Evolutionary conservation across 2,329 filamentous ascomycete genomes (phyloP), one percentile per base, ranked within the genome.

Genomic region (Hypoxylon sp.): DNA sequence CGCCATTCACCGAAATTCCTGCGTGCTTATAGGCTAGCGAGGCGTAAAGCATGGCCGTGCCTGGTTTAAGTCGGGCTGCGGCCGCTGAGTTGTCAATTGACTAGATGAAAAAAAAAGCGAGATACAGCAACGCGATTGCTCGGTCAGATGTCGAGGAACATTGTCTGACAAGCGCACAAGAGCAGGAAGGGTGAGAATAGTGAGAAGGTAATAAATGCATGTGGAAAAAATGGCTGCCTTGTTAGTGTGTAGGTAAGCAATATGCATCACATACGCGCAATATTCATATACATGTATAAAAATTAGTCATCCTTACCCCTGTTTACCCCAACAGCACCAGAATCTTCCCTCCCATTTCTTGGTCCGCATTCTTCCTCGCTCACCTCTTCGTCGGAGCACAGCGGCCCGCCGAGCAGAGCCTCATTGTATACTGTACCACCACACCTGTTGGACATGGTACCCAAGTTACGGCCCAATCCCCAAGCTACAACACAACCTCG

Each of bases 71-170:
- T 42, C 29, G 31, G 27, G 15, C 33, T 31, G 37, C n/a, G 24
- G n/a, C 38, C 31, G 48, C 13, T 38, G 49, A 55, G 54, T 52
- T 58, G 58, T 58, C 46, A 53, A 55, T 61, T 40, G 41, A 23
- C 10, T 15, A 20, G 31, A 17, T 29, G 20, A 20, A 26, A 35
- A n/a, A n/a, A n/a, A n/a, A n/a, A n/a, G n/a, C n/a, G n/a, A n/a
- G n/a, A 33, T 29, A 38, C 46, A 59, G 43, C 41, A 51, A 29
- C 27, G 17, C 20, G 29, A 31, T 17, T 29, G 31, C 15, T 15
- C 33, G 40, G 20, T 45, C 13, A 29, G 8, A 35, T 45, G 31
- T 35, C 2, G 18, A 35, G 18, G 15, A 15, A 15, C 3, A 5
- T 35, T 35, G 4, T 35, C 31, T 35, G 31, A 18, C 31, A 33